Evolutionary conservation across 257 asterid genomes (phyloP), one percentile per base, ranked within the genome.

Genomic region (Solanum ossicruentum): DNA sequence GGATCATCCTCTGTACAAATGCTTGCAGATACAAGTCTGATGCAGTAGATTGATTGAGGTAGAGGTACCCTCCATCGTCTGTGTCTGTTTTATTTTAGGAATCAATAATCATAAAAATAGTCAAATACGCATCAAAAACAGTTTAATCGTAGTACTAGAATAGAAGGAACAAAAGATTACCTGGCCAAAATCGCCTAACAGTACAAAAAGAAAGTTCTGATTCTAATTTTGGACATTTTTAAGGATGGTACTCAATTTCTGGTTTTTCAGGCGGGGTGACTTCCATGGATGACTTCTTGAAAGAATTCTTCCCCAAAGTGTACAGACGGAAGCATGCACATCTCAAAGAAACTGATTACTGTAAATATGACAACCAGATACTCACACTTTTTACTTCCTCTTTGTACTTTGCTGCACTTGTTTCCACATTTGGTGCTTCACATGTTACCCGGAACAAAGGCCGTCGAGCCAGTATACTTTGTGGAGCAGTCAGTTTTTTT

Each of bases 351-450:
- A 93, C 94, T 4, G 92, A 93, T 80, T 95, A 95, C 88, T 95
- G 98, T 83, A 93, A 94, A 91, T 95, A 92, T 45, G 96, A 95
- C 85, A 89, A 89, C 83, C 95, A 93, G 88, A n/a, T 93, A 69
- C 95, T 95, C 70, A 95, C 98, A 5, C 91, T 93, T 60, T 95
- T 95, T 28, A 93, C 98, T 26, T 95, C 98, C 7, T 95, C 98
- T 15, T 91, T 95, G 20, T 95, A 93, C 91, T 80, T 93, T 20
- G 89, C 98, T 26, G 98, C 98, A 1, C 91, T 95, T 5, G 39
- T 93, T 15, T 88, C 94, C 20, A 90, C 98, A 1, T 90, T 93
- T 15, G 94, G 90, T 32, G 98, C 97, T 5, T 93, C 98, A 4
- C 8, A 86, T 17, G 91, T 95, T 8, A 93, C 97, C 79, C 81